These are phyloP conservation scores for Elaeis guineensis DNA, from an alignment of 176 grass and related monocot species.

Conservation along the genomic window DNA sequence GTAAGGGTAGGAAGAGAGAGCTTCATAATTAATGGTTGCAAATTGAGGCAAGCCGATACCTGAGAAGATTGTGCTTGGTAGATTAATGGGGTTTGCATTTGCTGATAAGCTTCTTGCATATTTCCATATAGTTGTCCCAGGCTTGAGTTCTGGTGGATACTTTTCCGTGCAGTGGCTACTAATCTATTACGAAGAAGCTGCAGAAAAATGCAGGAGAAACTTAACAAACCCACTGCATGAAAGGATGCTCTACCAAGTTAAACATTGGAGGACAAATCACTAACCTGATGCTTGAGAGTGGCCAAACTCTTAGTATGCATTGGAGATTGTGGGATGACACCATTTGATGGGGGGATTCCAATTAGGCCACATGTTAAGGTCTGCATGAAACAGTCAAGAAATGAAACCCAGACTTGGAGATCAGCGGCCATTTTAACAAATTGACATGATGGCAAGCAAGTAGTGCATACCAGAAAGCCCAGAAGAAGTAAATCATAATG, in stretches of 20 bases:
- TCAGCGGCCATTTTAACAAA: no score
- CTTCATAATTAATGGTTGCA: no score
- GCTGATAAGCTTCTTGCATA: conserved; percentile 82
- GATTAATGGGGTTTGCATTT: conserved; percentile 90
- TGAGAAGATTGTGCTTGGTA: conserved; percentile 40
- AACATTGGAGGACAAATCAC: neutral
- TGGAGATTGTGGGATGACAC: conserved; percentile 95
- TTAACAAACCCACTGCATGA: no score
- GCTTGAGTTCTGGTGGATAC: conserved; percentile 76
- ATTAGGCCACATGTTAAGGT: conserved; percentile 92
- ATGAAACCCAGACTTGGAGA: neutral
- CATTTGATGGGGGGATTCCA: conserved; percentile 93
- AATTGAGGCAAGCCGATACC: conserved; percentile 14
- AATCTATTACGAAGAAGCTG: conserved; percentile 76
- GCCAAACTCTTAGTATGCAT: conserved; percentile 99
- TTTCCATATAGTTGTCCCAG: conserved; percentile 77
- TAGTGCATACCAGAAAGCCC: conserved; percentile 68
- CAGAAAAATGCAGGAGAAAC: conserved; percentile 9
- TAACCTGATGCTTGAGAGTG: conserved; percentile 96
- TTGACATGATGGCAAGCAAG: neutral
- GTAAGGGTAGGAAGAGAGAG: no score
- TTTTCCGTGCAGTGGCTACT: conserved; percentile 54
- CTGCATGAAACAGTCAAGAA: conserved; percentile 29
- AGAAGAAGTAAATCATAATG: conserved; percentile 98
- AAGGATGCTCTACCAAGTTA: no score